Conservation (phyloP, 2,329 filamentous ascomycete species). For the Colletotrichum sp. region DNA sequence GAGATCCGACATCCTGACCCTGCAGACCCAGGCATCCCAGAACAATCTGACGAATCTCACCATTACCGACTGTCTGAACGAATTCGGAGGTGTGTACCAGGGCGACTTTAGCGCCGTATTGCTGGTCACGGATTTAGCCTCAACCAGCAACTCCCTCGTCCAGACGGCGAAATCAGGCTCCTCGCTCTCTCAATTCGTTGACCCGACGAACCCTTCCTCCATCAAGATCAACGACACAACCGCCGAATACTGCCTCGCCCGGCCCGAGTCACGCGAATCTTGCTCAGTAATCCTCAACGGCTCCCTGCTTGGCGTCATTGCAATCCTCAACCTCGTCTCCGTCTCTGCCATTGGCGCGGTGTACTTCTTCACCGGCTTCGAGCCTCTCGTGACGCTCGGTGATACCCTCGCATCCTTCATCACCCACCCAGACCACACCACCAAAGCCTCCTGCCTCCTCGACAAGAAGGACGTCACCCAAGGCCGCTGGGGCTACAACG, state of each 20-base stretch:
- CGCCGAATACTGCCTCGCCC: constrained; percentile 12
- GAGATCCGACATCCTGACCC: constrained; percentile 35
- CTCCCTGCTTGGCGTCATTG: constrained; percentile 45
- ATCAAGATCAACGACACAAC: constrained; percentile 27
- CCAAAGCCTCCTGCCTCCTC: constrained; percentile 49
- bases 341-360: constrained; percentile 35
- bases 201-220: constrained; percentile 2
- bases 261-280: constrained; percentile 23
- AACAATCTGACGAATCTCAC: constrained; percentile 35
- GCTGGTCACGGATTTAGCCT: constrained; percentile 33
- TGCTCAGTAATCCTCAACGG: constrained; percentile 50
- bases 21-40: constrained; percentile 38
- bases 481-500: constrained; percentile 47
- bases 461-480: constrained; percentile 49
- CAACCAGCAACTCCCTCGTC: constrained; percentile 34
- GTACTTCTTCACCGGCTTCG: constrained; percentile 36
- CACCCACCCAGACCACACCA: constrained; percentile 47
- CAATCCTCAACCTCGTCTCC: constrained; percentile 45
- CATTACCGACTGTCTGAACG: constrained; percentile 32
- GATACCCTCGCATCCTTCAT: constrained; percentile 59
- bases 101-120: constrained; percentile 37
- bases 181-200: constrained; percentile 20
- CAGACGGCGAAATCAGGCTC: constrained; percentile 34
- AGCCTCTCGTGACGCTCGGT: constrained; percentile 54
- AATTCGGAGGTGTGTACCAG: constrained; percentile 36